A percentile compares a stretch with the other conserved stretches of the same genome.
Evolutionary conservation across 495 filamentous ascomycete species (phyloP).

Genomic region (Podospora fimiseda): DNA sequence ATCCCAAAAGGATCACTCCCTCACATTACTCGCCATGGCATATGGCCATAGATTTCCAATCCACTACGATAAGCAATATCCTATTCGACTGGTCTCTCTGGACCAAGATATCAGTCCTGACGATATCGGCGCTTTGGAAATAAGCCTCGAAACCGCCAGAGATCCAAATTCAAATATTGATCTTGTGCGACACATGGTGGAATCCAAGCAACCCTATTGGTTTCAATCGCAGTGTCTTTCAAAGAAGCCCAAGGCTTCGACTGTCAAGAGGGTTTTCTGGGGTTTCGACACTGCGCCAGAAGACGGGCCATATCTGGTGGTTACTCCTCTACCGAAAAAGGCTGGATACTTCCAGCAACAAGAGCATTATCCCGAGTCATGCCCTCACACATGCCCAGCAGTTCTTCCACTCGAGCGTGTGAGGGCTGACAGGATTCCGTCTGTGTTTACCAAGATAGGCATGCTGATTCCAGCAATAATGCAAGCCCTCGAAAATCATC

Average conservation of each 20-base stretch:
- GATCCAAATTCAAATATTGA: constrained; percentile 7
- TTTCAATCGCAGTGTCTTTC: constrained; percentile 26
- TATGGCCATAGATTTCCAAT: constrained; percentile 35
- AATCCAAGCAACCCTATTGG: constrained; percentile 24
- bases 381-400: constrained; percentile 25
- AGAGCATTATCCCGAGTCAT: neutral
- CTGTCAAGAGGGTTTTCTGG: constrained; percentile 15
- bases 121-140: constrained; percentile 8
- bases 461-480: constrained; percentile 70
- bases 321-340: constrained; percentile 47
- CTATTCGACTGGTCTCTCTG: constrained; percentile 27
- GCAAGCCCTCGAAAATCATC: constrained; percentile 55
- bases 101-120: constrained; percentile 12
- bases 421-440: constrained; percentile 50
- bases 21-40: constrained; percentile 43
- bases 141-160: constrained; percentile 11
- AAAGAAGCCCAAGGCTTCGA: constrained; percentile 30
- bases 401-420: constrained; percentile 31
- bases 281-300: constrained; percentile 24
- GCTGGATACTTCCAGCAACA: constrained; percentile 54
- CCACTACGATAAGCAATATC: constrained; percentile 31
- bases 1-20: constrained; percentile 36
- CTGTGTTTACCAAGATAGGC: constrained; percentile 56
- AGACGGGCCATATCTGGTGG: constrained; percentile 43
- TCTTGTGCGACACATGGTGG: constrained; percentile 29